Evolutionary conservation across 2,329 filamentous ascomycete species (phyloP), one percentile per base, ranked within the genome.

Genomic region (Colletotrichum limetticola): DNA sequence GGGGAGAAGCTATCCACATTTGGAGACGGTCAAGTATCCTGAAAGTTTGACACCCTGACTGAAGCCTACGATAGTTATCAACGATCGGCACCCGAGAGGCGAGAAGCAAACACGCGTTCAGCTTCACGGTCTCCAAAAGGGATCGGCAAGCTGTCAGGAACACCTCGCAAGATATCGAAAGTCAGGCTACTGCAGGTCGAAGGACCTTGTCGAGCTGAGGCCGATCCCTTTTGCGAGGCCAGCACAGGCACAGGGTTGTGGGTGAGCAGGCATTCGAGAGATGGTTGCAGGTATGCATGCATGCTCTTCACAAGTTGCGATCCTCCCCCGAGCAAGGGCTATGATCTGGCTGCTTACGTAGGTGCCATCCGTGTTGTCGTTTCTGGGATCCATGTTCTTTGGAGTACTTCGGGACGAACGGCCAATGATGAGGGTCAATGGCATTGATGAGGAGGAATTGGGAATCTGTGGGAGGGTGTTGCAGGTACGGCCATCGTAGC

Each of bases 161-260:
- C 49, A 19, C 11, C 16, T 22, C 16, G 22, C 9, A 32, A 49
- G 12, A 19, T 24, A 14, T 46, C 26, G 12, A 24, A 16, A 19
- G 24, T 35, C 26, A 19, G 22, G 30, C n/a, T 57, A 32, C 46
- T 56, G 26, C 58, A 26, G 11, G 26, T 19, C 26, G 30, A 12
- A 22, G 24, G 32, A 26, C 68, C 71, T 55, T 72, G 71, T 59
- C 68, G 52, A 74, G 71, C 71, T 74, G 71, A 74, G 26, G 57
- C 57, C 14, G 37, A 73, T 61, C 52, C 4, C 37, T 49, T 30
- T 22, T 52, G 59, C 22, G 42, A 35, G 42, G 4, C 32, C 24
- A 14, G 19, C 12, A 42, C 19, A 42, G 16, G 12, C 12, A 42
- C 19, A 42, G 16, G 12, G 11, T 55, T 22, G 42, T 11, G 8